These are phyloP conservation scores for Telopea speciosissima DNA, from an alignment of 177 flowering plant species.

Conservation along the genomic window DNA sequence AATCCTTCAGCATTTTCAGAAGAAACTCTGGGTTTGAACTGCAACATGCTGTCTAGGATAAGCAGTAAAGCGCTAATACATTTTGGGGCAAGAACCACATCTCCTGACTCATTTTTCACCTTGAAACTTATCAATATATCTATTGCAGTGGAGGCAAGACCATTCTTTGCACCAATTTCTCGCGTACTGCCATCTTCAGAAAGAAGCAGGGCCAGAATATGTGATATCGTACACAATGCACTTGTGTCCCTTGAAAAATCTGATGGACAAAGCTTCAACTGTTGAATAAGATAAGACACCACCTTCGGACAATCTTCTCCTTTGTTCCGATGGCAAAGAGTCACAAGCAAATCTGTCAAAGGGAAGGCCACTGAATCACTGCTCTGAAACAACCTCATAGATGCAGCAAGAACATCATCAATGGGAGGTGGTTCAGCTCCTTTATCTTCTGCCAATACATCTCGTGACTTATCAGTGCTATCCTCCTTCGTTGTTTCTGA, in stretches of 20 bases:
- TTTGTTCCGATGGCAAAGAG: constrained; percentile 71
- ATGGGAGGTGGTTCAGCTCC: constrained; percentile 57
- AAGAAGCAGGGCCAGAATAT: constrained; percentile 71
- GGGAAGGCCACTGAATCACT: constrained; percentile 69
- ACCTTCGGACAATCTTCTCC: constrained; percentile 82
- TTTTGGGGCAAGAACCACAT: constrained; percentile 51
- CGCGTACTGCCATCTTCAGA: constrained; percentile 64
- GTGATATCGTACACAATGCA: constrained; percentile 54
- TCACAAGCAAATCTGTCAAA: constrained; percentile 73
- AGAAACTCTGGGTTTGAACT: constrained; percentile 47
- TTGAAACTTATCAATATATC: constrained; percentile 56
- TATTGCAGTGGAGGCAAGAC: constrained; percentile 48
- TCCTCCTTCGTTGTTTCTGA: constrained; percentile 69
- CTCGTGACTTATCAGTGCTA: constrained; percentile 44
- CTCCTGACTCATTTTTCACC: constrained; percentile 32
- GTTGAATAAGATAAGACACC: constrained; percentile 61
- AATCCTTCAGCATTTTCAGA: constrained; percentile 35
- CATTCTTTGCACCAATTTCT: constrained; percentile 69
- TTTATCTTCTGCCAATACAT: constrained; percentile 43
- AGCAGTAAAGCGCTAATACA: constrained; percentile 73
- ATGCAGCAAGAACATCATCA: constrained; percentile 70
- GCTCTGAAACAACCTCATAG: constrained; percentile 67
- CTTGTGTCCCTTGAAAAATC: constrained; percentile 53
- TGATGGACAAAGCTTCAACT: constrained; percentile 56
- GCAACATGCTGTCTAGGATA: constrained; percentile 75